Percentiles rank a stretch among this genome's conserved stretches.
Evolutionary conservation across 208 protist species (phyloP).

Genomic region (Leptomonas seymouri): DNA sequence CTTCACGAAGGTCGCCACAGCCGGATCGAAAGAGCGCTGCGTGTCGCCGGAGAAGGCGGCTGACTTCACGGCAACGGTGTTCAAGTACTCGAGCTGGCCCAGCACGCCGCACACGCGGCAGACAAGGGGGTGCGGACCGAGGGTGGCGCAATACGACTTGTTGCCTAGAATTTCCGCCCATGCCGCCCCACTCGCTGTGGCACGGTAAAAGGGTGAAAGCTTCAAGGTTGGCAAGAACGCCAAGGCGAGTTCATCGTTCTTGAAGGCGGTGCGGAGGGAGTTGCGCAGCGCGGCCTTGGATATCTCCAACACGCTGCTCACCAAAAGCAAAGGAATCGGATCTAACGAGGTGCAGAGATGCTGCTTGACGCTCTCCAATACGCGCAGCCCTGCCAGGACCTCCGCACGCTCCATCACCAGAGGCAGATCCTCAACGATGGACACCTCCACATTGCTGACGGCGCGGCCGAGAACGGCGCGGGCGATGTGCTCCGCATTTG

Average conservation of each 20-base stretch:
- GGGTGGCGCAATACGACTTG: conserved; percentile 50
- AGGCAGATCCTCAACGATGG: conserved; percentile 47
- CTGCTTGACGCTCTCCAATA: conserved; percentile 75
- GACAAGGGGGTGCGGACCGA: conserved; percentile 65
- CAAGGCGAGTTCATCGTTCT: conserved; percentile 61
- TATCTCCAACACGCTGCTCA: conserved; percentile 81
- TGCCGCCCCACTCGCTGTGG: conserved; percentile 14
- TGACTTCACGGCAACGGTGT: conserved; percentile 50
- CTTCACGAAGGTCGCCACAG: conserved; percentile 39
- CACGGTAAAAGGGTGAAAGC: conserved; percentile 46
- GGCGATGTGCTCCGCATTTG: conserved; percentile 55
- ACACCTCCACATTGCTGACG: conserved; percentile 39
- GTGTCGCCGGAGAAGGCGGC: conserved; percentile 36
- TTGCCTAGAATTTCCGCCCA: conserved; percentile 38
- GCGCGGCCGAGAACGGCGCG: conserved; percentile 53
- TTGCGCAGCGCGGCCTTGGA: conserved; percentile 59
- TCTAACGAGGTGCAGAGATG: conserved; percentile 77
- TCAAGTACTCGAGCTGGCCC: conserved; percentile 70
- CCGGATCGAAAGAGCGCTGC: conserved; percentile 39
- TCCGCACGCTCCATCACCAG: conserved; percentile 58
- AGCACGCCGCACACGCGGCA: conserved; percentile 52
- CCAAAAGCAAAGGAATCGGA: conserved; percentile 81
- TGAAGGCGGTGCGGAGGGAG: conserved; percentile 51
- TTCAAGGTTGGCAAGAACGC: conserved; percentile 46
- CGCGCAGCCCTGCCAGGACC: conserved; percentile 66